A percentile compares a stretch with the other conserved stretches of the same genome.
phyloP scores from a whole-genome alignment of 2,329 filamentous ascomycete genomes.

The Colletotrichum lentis region DNA sequence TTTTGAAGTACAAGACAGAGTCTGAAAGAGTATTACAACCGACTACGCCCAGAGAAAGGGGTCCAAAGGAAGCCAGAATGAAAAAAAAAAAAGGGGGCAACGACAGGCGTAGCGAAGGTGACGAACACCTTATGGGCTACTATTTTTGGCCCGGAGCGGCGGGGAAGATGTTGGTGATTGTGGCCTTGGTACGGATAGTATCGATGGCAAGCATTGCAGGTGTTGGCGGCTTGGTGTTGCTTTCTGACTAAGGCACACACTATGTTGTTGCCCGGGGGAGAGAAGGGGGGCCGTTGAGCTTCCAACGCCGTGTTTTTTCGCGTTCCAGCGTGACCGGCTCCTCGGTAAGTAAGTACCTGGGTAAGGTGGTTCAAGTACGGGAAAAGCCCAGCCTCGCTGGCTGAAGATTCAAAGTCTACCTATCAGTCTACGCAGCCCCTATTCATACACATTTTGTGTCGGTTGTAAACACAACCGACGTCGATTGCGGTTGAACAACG shows the following conservation, averaged over 20 bases:
- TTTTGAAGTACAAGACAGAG: conserved; percentile 1
- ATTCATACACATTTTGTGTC: not conserved
- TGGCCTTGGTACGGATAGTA: conserved; percentile 33
- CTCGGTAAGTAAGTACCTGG: too few relatives aligned
- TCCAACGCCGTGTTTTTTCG: conserved; percentile 33
- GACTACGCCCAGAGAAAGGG: conserved; percentile 23
- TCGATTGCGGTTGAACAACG: not conserved
- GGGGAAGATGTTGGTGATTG: conserved; percentile 37
- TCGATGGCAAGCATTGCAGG: conserved; percentile 19
- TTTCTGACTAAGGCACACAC: conserved; percentile 30
- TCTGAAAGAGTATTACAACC: conserved; percentile 17
- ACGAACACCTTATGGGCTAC: conserved; percentile 33
- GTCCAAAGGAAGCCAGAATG: not conserved
- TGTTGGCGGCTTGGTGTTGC: conserved; percentile 31
- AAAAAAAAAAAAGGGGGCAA: conserved; percentile 7
- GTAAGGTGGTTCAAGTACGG: too few relatives aligned
- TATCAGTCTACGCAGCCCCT: not conserved
- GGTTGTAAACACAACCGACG: not conserved
- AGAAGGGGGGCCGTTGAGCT: conserved; percentile 10
- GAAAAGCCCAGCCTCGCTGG: not conserved
- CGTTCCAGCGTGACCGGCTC: conserved; percentile 1
- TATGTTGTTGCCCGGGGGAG: conserved; percentile 27
- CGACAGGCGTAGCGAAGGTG: conserved; percentile 29
- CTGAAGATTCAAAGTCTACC: not conserved
- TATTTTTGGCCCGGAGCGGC: conserved; percentile 34